phyloP scores from a whole-genome alignment of 116 monocot genomes.

The Papilionanthe hybrid region DNA sequence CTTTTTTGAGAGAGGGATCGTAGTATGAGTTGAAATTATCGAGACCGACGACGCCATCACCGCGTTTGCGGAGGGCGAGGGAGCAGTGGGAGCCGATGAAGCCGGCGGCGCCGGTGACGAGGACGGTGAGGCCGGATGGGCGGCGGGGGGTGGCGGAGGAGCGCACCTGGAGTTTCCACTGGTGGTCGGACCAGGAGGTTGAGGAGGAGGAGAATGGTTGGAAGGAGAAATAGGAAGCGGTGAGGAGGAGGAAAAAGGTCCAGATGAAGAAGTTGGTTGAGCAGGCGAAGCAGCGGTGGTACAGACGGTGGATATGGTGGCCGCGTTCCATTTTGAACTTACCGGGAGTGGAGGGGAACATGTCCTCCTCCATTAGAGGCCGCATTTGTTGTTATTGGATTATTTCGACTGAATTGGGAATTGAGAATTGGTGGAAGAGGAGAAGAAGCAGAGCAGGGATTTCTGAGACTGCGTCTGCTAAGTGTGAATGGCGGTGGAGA shows the following conservation, averaged over 20 bases:
- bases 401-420: background rate
- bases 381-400: slow-evolving; percentile 8
- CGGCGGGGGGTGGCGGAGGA: slow-evolving; percentile 16
- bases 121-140: slow-evolving; percentile 16
- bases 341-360: slow-evolving; percentile 95
- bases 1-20: slow-evolving; percentile 26
- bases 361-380: slow-evolving; percentile 55
- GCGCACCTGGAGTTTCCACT: slow-evolving; percentile 65
- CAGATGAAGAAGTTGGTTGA: slow-evolving; percentile 75
- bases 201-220: slow-evolving; percentile 10
- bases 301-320: slow-evolving; percentile 41
- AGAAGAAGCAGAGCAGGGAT: background rate
- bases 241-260: slow-evolving; percentile 74
- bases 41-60: slow-evolving; percentile 24
- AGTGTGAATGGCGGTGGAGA: background rate
- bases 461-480: background rate
- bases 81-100: slow-evolving; percentile 26
- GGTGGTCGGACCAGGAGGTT: slow-evolving; percentile 56
- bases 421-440: background rate
- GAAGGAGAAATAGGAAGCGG: slow-evolving; percentile 64
- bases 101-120: slow-evolving; percentile 27
- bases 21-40: slow-evolving; percentile 34
- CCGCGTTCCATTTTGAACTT: slow-evolving; percentile 75
- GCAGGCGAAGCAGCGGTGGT: slow-evolving; percentile 80
- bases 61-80: slow-evolving; percentile 23